Evolutionary conservation across 192 early-diverging fungal genomes (phyloP).

Genomic region (Pecoramyces ruminantium): DNA sequence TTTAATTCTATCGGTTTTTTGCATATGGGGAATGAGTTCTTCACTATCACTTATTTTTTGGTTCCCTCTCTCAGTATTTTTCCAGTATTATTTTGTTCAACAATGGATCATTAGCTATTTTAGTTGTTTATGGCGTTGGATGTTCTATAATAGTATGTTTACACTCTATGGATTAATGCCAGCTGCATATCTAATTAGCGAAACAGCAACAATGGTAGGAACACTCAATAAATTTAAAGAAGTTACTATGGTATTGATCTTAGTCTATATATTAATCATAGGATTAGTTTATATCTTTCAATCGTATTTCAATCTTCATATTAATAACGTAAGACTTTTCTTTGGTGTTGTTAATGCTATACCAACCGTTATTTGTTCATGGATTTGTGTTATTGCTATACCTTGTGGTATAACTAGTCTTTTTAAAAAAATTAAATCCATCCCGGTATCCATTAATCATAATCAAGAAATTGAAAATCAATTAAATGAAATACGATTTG

Average conservation of each 20-base stretch:
- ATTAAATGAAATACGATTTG: background rate
- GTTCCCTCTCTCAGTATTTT: background rate
- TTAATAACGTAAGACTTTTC: background rate
- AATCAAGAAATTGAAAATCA: background rate
- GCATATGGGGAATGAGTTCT: background rate
- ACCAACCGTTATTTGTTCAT: background rate
- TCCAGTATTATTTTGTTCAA: background rate
- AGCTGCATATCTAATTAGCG: background rate
- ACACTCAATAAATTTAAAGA: background rate
- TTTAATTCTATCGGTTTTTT: background rate
- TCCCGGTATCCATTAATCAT: background rate
- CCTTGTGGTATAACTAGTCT: background rate
- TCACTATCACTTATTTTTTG: background rate
- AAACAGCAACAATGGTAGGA: background rate
- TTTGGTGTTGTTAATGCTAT: background rate
- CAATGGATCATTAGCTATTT: background rate
- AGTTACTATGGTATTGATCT: background rate
- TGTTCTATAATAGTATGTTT: background rate
- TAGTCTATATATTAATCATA: background rate
- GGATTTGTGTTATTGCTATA: background rate
- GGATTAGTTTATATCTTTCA: background rate
- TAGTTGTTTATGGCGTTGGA: background rate
- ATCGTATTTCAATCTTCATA: background rate
- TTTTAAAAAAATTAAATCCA: background rate
- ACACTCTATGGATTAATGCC: background rate